Evolutionary conservation across 129 eudicot species (phyloP), one percentile per base, ranked within the genome.

Genomic region (Glebionis coronaria): DNA sequence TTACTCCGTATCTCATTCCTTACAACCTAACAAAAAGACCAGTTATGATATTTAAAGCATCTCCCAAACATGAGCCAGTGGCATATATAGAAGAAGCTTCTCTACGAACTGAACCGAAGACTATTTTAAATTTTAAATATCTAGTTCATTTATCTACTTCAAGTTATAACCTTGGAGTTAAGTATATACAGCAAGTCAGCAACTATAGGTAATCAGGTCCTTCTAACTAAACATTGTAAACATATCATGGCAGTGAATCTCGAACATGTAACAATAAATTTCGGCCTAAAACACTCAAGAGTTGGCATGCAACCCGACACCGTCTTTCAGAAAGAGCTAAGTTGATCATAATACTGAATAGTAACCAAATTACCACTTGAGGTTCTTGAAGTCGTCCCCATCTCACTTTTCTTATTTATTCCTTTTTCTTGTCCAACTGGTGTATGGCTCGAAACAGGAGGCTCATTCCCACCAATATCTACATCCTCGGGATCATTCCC

Each of bases 401-500:
- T 60, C 72, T 79, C 82, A 65, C 76, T 76, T 66, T 50, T 80
- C 56, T 60, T 71, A 46, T 67, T 74, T 54, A 67, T 40, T 47
- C 77, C 84, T 61, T 78, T 79, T 58, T 73, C 85, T 74, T 71
- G 82, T 76, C 73, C 81, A 55, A 67, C 80, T 9, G 90, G 84
- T 40, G 86, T 85, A 69, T 74, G 79, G 81, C 93, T 88, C 28
- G 92, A 78, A 38, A 83, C 87, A 52, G 90, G 90, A 52, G 82
- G 86, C 65, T 86, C 96, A 81, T 85, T 89, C 46, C 85, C 96
- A 67, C 90, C 96, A 44, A 85, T 80, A 77, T 89, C 96, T 55
- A 79, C 68, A 71, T 81, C 90, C 68, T 89, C 93, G 0, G 73
- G 75, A 59, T 79, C 87, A 76, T 76, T 85, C 25, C 84, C 90